These are phyloP conservation scores for Chytriomyces sp. DNA, from an alignment of 192 early-diverging fungal genomes.

Conservation along the genomic window DNA sequence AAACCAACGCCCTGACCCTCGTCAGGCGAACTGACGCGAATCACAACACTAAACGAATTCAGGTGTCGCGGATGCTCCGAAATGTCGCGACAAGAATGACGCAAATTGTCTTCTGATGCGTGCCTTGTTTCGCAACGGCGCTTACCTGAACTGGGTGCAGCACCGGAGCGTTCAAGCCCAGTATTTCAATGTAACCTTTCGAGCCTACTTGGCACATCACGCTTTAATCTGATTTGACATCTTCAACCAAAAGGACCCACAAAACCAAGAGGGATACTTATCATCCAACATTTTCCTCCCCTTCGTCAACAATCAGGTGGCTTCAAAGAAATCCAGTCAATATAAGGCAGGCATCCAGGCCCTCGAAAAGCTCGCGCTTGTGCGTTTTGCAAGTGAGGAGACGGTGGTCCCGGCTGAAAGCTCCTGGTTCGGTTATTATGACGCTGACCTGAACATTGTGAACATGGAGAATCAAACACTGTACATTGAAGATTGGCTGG, in stretches of 20 bases:
- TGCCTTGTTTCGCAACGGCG: slow-evolving; percentile 74
- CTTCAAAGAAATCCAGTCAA: slow-evolving; percentile 41
- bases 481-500: slow-evolving; percentile 52
- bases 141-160: slow-evolving; percentile 83
- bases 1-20: too few species aligned
- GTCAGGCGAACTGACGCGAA: background rate
- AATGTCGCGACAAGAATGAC: slow-evolving; percentile 60
- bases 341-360: slow-evolving; percentile 62
- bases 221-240: background rate
- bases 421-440: slow-evolving; percentile 47
- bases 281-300: slow-evolving; percentile 83
- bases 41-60: slow-evolving; percentile 3
- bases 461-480: slow-evolving; percentile 32
- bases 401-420: slow-evolving; percentile 64
- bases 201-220: background rate
- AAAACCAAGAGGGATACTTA: slow-evolving; percentile 70
- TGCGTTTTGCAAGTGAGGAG: slow-evolving; percentile 75
- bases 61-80: slow-evolving; percentile 74
- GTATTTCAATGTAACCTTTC: slow-evolving; percentile 74
- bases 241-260: slow-evolving; percentile 41
- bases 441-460: slow-evolving; percentile 40
- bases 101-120: slow-evolving; percentile 74
- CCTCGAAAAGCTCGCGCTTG: slow-evolving; percentile 80
- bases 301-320: slow-evolving; percentile 81
- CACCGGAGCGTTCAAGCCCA: slow-evolving; percentile 89